phyloP scores from a whole-genome alignment of 2,329 filamentous ascomycete species.

The Exophiala alcalophila region DNA sequence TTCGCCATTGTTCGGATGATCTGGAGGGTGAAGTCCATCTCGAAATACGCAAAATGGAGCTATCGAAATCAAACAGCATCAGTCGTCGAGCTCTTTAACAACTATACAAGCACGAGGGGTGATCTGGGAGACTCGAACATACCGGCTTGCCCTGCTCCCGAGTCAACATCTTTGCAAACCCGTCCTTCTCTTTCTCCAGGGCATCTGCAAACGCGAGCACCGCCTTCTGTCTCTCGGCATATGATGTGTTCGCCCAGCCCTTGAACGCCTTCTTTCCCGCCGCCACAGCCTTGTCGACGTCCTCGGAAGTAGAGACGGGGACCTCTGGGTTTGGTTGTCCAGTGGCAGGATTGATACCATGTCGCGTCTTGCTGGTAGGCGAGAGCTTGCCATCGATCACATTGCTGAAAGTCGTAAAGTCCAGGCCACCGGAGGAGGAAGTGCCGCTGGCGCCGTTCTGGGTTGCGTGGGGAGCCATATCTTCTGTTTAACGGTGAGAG shows the following conservation, averaged over 20 bases:
- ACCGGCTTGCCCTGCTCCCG: constrained; percentile 44
- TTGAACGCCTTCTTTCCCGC: constrained; percentile 49
- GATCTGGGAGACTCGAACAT: too few relatives aligned
- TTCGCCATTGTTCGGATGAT: constrained; percentile 16
- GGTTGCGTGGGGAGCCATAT: constrained; percentile 16
- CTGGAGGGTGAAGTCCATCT: constrained; percentile 14
- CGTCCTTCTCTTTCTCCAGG: constrained; percentile 37
- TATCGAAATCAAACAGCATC: constrained; percentile 2
- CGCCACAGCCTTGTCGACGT: constrained; percentile 51
- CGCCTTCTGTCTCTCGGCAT: constrained; percentile 36
- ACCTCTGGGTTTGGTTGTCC: constrained; percentile 50
- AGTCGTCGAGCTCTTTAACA: constrained; percentile 1
- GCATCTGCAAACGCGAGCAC: constrained; percentile 36
- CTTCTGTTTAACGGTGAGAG: not conserved
- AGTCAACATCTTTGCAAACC: constrained; percentile 39
- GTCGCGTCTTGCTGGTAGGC: constrained; percentile 45
- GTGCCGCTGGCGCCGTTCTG: constrained; percentile 6
- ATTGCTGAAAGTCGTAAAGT: constrained; percentile 49
- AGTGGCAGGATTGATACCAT: constrained; percentile 53
- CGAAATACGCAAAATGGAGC: constrained; percentile 21
- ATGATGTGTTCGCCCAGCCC: constrained; percentile 43
- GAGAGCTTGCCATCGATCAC: constrained; percentile 51
- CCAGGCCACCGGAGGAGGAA: constrained; percentile 7
- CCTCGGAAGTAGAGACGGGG: constrained; percentile 47
- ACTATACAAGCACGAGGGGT: not conserved